Base-by-base conservation (phyloP, 495 filamentous ascomycete genomes). In the Tuber melanosporum region DNA sequence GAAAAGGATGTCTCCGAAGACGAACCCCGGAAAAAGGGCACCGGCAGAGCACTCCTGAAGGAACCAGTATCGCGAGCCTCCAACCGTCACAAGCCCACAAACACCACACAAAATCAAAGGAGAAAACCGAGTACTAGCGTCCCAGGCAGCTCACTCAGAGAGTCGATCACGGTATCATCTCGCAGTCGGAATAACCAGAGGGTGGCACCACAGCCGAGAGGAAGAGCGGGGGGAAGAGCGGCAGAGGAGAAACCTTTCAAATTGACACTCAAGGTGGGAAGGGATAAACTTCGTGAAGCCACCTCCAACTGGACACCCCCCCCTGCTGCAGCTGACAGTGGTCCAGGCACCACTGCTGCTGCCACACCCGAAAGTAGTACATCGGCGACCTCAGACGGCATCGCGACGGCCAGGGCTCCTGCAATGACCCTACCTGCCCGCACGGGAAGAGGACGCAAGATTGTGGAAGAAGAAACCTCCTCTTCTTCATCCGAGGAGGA, bases 401-500 rank as follows among this genome's bases (percentile, higher is more conserved):
- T 47, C 71, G 36, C 17, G 32, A 52, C 15, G 8, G 20, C 75
- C 8, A 42, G 71, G 17, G 71, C 71, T 17, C 41, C 71, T n/a
- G 9, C 71, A 43, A 46, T 43, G 71, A 46, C 71, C 20, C 19
- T 76, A 20, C 83, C 77, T 8, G 46, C 76, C 32, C 76, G 75
- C n/a, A 12, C 70, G 39, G 77, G 75, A 74, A 79, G 74, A 47
- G 83, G 71, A 39, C 74, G 75, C 52, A 83, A 76, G 74, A 83
- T 74, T 42, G 79, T 80, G 66, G 83, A 82, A 43, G 86, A 90
- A 69, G 88, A 88, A 26, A 76, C 77, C 45, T 77, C 75, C 22
- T 88, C 88, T 39, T 36, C 57, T 66, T 36, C 57, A 66, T 36
- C 57, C 4, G 57, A 66, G 26, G 57, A 66, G 57, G 88, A 89